Percentiles rank a stretch among this genome's conserved stretches.
Evolutionary conservation across 75 land plant genomes (phyloP).

Genomic region (Azolla pinnata): DNA sequence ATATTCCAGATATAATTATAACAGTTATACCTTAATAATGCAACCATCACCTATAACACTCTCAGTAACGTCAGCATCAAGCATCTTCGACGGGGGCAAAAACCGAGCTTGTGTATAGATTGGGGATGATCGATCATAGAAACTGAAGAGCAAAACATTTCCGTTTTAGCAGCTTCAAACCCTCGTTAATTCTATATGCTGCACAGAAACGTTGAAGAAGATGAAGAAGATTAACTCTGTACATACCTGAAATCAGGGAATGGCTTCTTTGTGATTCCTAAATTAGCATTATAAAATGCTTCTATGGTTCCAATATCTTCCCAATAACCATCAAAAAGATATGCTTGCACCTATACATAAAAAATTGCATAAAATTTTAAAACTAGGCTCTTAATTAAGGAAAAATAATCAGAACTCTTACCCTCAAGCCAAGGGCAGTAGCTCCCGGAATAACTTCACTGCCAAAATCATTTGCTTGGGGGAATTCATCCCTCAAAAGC

Average conservation of each 20-base stretch:
- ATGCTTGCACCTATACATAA: constrained; percentile 77
- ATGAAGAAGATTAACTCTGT: no score
- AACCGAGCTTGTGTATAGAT: constrained; percentile 98
- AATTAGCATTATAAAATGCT: constrained; percentile 95
- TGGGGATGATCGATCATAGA: constrained; percentile 95
- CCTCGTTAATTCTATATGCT: no score
- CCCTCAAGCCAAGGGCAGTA: constrained; percentile 81
- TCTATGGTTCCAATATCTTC: constrained; percentile 99
- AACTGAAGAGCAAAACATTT: constrained; percentile 37
- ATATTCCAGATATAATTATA: no score
- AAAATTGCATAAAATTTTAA: background rate
- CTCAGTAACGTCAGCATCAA: constrained; percentile 96
- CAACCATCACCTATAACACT: constrained; percentile 99
- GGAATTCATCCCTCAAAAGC: constrained; percentile 69
- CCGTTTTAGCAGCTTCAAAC: no score
- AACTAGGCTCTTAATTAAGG: background rate
- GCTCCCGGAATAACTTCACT: constrained; percentile 99
- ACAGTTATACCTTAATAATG: constrained; percentile 79
- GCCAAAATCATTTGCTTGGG: constrained; percentile 90
- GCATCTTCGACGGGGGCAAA: constrained; percentile 96
- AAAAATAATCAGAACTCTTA: constrained; percentile 12
- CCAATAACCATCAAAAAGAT: constrained; percentile 98
- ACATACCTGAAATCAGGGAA: constrained; percentile 91
- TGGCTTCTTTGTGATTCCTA: constrained; percentile 97
- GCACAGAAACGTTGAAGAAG: no score